Percentiles rank a stretch among this genome's conserved stretches.
Evolutionary conservation across 169 alveolate genomes (phyloP).

Genomic region (Babesia bigemina): DNA sequence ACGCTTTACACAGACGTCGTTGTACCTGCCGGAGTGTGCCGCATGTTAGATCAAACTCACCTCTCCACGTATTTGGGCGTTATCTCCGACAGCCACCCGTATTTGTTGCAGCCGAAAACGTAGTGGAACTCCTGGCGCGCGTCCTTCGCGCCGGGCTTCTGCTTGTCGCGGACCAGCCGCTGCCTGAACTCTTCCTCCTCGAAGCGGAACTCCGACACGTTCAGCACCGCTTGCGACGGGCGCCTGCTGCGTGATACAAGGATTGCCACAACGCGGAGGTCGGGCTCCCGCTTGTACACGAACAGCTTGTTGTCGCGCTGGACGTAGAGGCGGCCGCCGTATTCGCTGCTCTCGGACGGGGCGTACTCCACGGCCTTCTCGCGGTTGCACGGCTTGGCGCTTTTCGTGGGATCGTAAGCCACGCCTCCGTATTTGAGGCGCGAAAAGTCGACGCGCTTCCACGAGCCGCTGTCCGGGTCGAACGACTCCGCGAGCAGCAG

Average conservation of each 20-base stretch:
- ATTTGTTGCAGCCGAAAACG: slow-evolving; percentile 49
- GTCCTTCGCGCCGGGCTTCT: neutral
- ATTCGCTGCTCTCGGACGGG: neutral
- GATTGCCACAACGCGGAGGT: slow-evolving; percentile 22
- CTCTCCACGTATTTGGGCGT: slow-evolving; percentile 54
- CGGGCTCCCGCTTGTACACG: slow-evolving; percentile 17
- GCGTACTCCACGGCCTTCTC: slow-evolving; percentile 5
- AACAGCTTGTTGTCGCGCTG: slow-evolving; percentile 53
- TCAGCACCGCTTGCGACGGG: slow-evolving; percentile 15
- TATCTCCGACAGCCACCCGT: slow-evolving; percentile 51
- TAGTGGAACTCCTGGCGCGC: slow-evolving; percentile 1
- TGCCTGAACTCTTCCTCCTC: slow-evolving; percentile 32
- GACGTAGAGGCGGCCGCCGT: slow-evolving; percentile 28
- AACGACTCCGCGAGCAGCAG: slow-evolving; percentile 41
- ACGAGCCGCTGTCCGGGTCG: slow-evolving; percentile 31
- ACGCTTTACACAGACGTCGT: slow-evolving; percentile 22
- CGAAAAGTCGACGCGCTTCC: slow-evolving; percentile 58
- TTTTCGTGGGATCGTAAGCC: neutral
- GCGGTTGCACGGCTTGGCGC: neutral
- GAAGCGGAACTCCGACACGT: slow-evolving; percentile 45
- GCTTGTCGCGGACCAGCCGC: slow-evolving; percentile 13
- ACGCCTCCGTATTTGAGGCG: slow-evolving; percentile 20
- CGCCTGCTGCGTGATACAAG: slow-evolving; percentile 6
- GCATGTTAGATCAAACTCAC: neutral
- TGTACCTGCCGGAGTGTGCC: neutral